Conservation (phyloP, 1,139 yeast species). For the Yamadazyma sp. region DNA sequence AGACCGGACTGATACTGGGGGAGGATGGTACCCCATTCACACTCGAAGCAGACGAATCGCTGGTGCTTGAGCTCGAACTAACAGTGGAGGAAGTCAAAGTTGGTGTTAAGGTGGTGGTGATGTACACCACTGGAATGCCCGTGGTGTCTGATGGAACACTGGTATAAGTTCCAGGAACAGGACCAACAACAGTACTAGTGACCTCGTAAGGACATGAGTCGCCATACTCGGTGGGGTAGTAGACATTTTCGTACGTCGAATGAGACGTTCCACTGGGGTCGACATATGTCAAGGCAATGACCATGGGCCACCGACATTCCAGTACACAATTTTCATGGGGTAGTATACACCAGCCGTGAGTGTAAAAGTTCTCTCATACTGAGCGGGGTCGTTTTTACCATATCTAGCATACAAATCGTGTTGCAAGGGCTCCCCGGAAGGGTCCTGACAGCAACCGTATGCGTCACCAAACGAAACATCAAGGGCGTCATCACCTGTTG, state of each 20-base stretch:
- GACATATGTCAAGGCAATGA: neutral
- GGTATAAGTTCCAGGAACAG: neutral
- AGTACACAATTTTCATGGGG: neutral
- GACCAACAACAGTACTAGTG: neutral
- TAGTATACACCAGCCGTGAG: neutral
- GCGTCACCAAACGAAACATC: neutral
- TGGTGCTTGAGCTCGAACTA: too few species aligned
- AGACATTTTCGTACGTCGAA: neutral
- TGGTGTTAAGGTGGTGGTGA: slow-evolving; percentile 22
- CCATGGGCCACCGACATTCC: neutral
- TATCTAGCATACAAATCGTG: neutral
- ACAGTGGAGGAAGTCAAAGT: too few species aligned
- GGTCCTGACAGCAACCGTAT: neutral
- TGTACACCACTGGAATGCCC: neutral
- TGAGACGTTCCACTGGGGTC: neutral
- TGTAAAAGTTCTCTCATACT: neutral
- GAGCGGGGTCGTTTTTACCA: neutral
- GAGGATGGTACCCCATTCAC: too few species aligned
- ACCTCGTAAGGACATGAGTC: neutral
- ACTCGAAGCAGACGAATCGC: too few species aligned
- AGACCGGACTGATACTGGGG: too few species aligned
- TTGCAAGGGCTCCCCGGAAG: neutral
- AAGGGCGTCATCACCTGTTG: neutral
- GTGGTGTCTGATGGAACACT: neutral
- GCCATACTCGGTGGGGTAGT: neutral